Conservation (phyloP, 495 filamentous ascomycete genomes). For the Cercophora newfieldiana region DNA sequence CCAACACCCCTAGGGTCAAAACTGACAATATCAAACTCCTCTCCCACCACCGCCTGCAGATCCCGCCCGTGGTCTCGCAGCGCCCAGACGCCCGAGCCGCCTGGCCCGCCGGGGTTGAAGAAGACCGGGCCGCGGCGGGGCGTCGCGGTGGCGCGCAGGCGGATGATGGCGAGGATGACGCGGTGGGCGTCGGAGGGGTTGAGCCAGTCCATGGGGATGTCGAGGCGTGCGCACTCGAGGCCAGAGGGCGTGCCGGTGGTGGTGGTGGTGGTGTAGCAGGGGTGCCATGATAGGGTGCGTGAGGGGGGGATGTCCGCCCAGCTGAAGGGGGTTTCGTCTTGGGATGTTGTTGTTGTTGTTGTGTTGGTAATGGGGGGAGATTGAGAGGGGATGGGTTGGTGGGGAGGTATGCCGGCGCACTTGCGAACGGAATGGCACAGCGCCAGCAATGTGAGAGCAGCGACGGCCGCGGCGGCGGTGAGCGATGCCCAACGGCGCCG, state of each 20-base stretch:
- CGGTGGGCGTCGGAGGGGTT: slow-evolving; percentile 37
- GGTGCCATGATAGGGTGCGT: slow-evolving; percentile 35
- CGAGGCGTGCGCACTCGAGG: slow-evolving; percentile 44
- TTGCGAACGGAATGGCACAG: neutral
- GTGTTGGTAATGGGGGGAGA: neutral
- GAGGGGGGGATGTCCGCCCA: slow-evolving; percentile 40
- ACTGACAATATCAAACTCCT: slow-evolving; percentile 49
- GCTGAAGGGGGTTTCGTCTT: slow-evolving; percentile 16
- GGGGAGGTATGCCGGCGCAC: neutral
- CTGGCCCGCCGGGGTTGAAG: slow-evolving; percentile 57
- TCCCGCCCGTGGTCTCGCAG: slow-evolving; percentile 36
- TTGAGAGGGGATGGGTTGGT: neutral
- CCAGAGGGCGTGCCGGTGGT: slow-evolving; percentile 10
- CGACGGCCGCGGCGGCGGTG: neutral
- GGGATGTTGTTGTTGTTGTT: too few relatives aligned
- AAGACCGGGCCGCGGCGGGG: slow-evolving; percentile 49
- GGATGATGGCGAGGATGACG: slow-evolving; percentile 46
- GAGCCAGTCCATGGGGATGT: slow-evolving; percentile 52
- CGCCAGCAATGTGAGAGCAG: neutral
- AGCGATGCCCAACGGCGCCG: neutral
- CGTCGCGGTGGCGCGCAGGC: slow-evolving; percentile 42
- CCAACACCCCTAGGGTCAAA: slow-evolving; percentile 54
- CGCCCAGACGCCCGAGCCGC: slow-evolving; percentile 47
- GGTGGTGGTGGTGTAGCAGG: slow-evolving; percentile 30
- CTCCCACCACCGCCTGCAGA: slow-evolving; percentile 50